Evolutionary conservation across 345 rosid species (phyloP), one percentile per base, ranked within the genome.

Genomic region (Eucalyptus lansdowneana): DNA sequence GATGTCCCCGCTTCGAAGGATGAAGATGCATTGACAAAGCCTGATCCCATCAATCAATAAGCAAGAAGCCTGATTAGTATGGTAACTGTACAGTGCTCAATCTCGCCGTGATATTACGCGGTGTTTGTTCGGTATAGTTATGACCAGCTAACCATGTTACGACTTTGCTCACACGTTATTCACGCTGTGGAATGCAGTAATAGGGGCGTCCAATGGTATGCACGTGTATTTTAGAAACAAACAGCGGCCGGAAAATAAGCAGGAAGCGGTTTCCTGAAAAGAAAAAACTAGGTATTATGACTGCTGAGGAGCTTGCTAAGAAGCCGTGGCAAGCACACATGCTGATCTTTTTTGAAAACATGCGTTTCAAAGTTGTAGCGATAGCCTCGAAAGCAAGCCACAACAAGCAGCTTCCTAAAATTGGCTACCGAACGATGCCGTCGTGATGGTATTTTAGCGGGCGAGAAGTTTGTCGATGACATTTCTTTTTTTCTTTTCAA

Each of bases 71-170:
- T 6, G 69, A 62, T 27, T 27, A 29, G 76, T 4, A n/a, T 14
- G 19, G 37, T n/a, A 65, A n/a, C 5, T 29, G 9, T 14, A 14
- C 19, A 27, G 37, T 65, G 76, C 37, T 65, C 76, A 65, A n/a
- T 65, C 37, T 6, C 21, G 2, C 14, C 19, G 11, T 3, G 69
- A n/a, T 4, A 4, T 14, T 2, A 2, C 1, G 19, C 1, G 37
- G 5, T 7, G 37, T n/a, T 14, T 0, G 11, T n/a, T n/a, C 11
- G 37, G 37, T 15, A 65, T n/a, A n/a, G 7, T 7, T 1, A 7
- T 65, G 76, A 65, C 2, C 11, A 0, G 76, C 76, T 0, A 3
- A n/a, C 19, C 10, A 4, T 0, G 0, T 19, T 19, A 9, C 11
- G 44, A 34, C 25, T 72, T 19, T 17, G 44, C 8, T 5, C 58